Base-by-base conservation (phyloP, 192 early-diverging fungal genomes). In the Podila clonocystis region DNA sequence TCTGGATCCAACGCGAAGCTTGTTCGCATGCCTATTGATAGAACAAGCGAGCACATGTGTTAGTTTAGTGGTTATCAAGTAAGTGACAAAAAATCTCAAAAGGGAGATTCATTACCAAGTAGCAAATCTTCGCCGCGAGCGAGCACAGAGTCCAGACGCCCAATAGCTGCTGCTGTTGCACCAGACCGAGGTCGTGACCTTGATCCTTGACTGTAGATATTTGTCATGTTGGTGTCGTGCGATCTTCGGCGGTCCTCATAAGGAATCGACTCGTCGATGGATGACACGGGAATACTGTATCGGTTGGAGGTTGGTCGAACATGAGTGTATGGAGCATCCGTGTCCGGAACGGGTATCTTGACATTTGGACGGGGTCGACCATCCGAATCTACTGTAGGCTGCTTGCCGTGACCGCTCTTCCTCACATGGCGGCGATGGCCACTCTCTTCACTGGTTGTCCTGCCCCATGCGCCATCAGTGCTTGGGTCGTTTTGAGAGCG, bases 111-210 rank as follows among this genome's bases (percentile, higher is more conserved):
- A 38, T 66, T 72, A 79, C 77, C 77, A 19, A 65, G 70, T 20
- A 63, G 58, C 6, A 80, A 49, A 30, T 80, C 70, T 60, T 80
- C 65, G 19, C 77, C 77, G 5, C 77, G 70, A 65, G 70, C 65
- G 29, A 80, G 77, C 24, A 80, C 70, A 1, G 71, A 45, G 28
- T 80, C 70, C 28, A 80, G 41, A 5, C 77, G 77, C 26, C 77
- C 77, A 20, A 80, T 80, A 4, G 70, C 77, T 11, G 77, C 70
- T 29, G 77, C 77, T 9, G 77, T 80, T 13, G 77, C 77, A 15
- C 77, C 66, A 31, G 77, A 67, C 11, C 77, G 77, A 15, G 77
- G 77, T 24, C 77, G 29, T 19, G 77, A 72, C 1, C 77, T 70
- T 3, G 70, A 57, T 0, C 28, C 19, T 55, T 73, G 70, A 22